These are phyloP conservation scores for Kodamaea jinghongensis DNA, from an alignment of 805 yeast genomes.

Conservation along the genomic window DNA sequence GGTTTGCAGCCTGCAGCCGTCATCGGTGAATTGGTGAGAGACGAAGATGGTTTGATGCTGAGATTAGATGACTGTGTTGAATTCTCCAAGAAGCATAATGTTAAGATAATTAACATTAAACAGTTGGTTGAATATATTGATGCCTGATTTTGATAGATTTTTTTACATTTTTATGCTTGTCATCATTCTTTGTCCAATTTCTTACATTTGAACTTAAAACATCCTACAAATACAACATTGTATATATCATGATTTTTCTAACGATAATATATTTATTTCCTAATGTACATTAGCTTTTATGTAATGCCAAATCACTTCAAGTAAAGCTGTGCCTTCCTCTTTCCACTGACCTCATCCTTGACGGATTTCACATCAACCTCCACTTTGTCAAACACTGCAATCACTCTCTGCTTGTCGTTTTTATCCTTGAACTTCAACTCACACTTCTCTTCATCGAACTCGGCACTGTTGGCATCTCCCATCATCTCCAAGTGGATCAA, in stretches of 20 bases:
- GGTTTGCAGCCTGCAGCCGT: constrained; percentile 84
- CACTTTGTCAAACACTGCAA: constrained; percentile 82
- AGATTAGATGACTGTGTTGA: constrained; percentile 79
- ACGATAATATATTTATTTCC: neutral
- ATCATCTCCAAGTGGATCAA: constrained; percentile 78
- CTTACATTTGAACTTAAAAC: too few relatives aligned
- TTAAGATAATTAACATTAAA: constrained; percentile 78
- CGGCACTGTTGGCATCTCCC: constrained; percentile 60
- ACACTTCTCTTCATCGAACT: constrained; percentile 75
- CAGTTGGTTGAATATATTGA: constrained; percentile 57
- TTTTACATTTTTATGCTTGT: too few relatives aligned
- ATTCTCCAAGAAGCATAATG: constrained; percentile 59
- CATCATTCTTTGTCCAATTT: too few relatives aligned
- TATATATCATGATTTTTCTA: neutral
- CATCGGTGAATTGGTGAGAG: constrained; percentile 91
- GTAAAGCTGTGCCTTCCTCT: constrained; percentile 81
- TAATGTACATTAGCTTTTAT: neutral
- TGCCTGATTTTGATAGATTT: too few relatives aligned
- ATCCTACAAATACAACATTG: neutral
- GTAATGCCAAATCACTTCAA: constrained; percentile 51
- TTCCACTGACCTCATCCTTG: constrained; percentile 84
- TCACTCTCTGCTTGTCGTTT: constrained; percentile 43
- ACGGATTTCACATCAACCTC: constrained; percentile 78
- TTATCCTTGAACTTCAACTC: constrained; percentile 57
- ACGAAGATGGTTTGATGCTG: constrained; percentile 94